Evolutionary conservation across 768 basidiomycete genomes (phyloP).

Genomic region (Hortiboletus flavorubellus): DNA sequence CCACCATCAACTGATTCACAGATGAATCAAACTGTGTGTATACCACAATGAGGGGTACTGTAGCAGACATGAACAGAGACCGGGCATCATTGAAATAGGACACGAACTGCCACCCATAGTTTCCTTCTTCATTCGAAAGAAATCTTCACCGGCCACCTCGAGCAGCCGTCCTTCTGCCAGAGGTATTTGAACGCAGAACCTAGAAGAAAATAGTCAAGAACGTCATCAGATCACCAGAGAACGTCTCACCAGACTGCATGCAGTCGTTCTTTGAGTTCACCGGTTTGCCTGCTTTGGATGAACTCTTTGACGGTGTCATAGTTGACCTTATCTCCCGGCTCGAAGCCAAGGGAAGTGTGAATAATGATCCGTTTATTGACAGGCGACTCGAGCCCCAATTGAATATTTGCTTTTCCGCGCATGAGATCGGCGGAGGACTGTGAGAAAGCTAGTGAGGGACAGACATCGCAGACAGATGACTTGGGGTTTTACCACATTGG

Average conservation of each 20-base stretch:
- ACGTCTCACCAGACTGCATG: not conserved
- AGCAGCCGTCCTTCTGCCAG: no score
- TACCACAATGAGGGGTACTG: no score
- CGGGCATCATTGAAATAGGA: no score
- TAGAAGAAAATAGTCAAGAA: not conserved
- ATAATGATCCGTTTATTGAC: not conserved
- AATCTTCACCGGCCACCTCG: no score
- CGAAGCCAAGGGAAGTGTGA: slow-evolving; percentile 2
- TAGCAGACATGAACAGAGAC: no score
- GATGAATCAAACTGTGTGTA: no score
- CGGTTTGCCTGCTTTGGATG: not conserved
- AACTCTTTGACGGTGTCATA: not conserved
- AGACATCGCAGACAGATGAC: not conserved
- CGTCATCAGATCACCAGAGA: not conserved
- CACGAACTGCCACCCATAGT: no score
- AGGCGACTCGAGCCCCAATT: not conserved
- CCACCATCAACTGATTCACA: no score
- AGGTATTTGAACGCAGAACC: no score
- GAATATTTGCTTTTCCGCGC: not conserved
- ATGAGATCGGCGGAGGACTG: no score
- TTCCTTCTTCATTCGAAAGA: no score
- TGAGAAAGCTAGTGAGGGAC: not conserved
- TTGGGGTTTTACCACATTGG: not conserved
- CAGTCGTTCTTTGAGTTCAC: not conserved
- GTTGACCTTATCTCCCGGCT: not conserved